Evolutionary conservation across 305 asterid genomes (phyloP), one percentile per base, ranked within the genome.

Genomic region (Fraxinus paxiana): DNA sequence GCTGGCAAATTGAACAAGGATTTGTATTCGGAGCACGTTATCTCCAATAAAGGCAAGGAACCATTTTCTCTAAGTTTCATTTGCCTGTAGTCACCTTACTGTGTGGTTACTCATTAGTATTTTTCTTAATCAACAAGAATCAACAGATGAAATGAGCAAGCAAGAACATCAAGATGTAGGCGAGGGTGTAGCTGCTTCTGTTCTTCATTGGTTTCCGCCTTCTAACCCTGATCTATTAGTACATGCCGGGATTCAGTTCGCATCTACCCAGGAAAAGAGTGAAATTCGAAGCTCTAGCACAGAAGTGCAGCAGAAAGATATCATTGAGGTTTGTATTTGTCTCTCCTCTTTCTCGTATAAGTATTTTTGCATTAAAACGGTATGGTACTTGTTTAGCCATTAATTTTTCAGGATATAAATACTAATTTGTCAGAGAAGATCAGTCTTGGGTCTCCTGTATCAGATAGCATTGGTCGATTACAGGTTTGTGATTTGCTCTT

Each of bases 81-180:
- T 79, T 77, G 18, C 33, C n/a, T 77, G 24, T 3, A 10, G 12
- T 17, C 41, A 70, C 33, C n/a, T 67, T 34, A 54, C 48, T 34
- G 20, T 80, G 83, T 81, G 37, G n/a, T 84, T 79, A 34, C 76
- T 75, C 61, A 83, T 79, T 77, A 33, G 33, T 38, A 76, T 82
- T 80, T 59, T 31, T 33, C 76, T 80, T 76, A 43, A 78, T 77
- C 8, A 71, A 73, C 28, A 80, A 92, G 97, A 87, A 80, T 92
- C 94, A 38, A 87, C 94, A 9, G 99, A 94, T 86, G 98, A 96
- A 82, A 86, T 80, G 80, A 90, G 90, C 82, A 92, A 96, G 87
- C 95, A 89, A 88, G 97, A 96, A 84, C 97, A 92, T 87, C 95
- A 92, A 89, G 94, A 92, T 81, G 97, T 94, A 78, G 97, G 97